These are phyloP conservation scores for Aspergillus hiratsukae DNA, from an alignment of 2,329 filamentous ascomycete genomes.

Conservation along the genomic window DNA sequence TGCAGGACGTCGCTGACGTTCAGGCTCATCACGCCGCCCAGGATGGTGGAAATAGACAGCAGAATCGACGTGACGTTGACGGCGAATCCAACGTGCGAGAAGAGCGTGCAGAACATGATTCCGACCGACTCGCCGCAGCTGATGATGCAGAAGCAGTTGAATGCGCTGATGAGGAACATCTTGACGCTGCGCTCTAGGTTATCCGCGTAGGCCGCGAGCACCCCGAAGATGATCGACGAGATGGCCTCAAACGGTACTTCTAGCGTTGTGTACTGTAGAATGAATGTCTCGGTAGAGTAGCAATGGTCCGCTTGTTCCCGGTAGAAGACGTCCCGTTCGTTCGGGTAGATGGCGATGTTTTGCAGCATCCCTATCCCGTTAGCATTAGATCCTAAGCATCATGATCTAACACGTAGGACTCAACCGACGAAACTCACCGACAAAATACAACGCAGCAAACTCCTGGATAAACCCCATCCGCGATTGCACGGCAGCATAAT, in stretches of 20 bases:
- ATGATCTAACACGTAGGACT: neutral
- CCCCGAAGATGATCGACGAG: constrained; percentile 61
- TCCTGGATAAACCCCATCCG: constrained; percentile 71
- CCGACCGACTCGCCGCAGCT: constrained; percentile 71
- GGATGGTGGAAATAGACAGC: constrained; percentile 65
- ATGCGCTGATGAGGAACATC: constrained; percentile 64
- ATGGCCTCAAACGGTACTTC: constrained; percentile 69
- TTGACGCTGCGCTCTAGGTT: constrained; percentile 59
- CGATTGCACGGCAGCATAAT: constrained; percentile 68
- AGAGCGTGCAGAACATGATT: constrained; percentile 76
- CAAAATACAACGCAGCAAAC: constrained; percentile 53
- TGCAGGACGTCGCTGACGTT: constrained; percentile 63
- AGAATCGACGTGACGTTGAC: constrained; percentile 68
- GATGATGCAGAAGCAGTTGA: constrained; percentile 68
- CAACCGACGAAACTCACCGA: constrained; percentile 20
- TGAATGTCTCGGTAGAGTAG: constrained; percentile 67
- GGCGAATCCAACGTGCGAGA: constrained; percentile 69
- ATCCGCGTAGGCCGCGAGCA: constrained; percentile 60
- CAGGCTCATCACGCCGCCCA: constrained; percentile 68
- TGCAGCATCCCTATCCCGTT: constrained; percentile 64
- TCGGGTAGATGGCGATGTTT: constrained; percentile 70
- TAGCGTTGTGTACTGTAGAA: constrained; percentile 64
- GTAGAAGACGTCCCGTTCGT: constrained; percentile 71
- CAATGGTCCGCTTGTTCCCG: constrained; percentile 69
- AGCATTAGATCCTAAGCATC: neutral